Evolutionary conservation across 345 rosid genomes (phyloP).

Genomic region (Eucalyptus globulus): DNA sequence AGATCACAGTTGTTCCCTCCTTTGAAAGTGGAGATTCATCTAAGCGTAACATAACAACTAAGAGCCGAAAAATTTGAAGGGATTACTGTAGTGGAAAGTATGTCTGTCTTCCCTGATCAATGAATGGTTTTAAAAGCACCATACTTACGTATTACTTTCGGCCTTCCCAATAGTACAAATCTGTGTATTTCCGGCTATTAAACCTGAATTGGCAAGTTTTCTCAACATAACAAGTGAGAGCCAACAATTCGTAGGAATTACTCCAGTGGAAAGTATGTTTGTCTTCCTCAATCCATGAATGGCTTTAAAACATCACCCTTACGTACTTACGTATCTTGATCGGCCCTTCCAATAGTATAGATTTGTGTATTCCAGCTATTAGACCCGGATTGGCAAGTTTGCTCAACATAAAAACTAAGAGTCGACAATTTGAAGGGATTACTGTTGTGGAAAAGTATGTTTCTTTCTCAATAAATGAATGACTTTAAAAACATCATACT

Average conservation of each 20-base stretch:
- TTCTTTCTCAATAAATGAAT: not conserved
- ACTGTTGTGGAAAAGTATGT: not conserved
- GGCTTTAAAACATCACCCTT: not conserved
- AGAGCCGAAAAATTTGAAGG: not conserved
- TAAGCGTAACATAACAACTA: not conserved
- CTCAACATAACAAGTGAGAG: not conserved
- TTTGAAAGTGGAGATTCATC: not conserved
- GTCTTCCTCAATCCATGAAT: not conserved
- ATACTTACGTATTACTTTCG: accelerated
- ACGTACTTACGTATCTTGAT: too few species aligned
- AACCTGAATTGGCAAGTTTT: not conserved
- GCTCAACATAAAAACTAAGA: not conserved
- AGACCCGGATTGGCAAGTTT: not conserved
- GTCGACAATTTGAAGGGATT: not conserved
- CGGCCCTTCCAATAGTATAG: not conserved
- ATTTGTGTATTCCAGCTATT: not conserved
- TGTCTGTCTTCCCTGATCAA: not conserved
- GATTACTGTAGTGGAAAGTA: not conserved
- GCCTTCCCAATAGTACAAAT: not conserved
- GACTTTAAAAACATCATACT: not conserved
- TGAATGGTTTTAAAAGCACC: not conserved
- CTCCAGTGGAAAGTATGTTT: accelerated
- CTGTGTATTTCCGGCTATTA: not conserved
- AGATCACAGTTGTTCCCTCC: not conserved
- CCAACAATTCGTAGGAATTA: not conserved